These are phyloP conservation scores for Trifolium dubium DNA, from an alignment of 306 rosid genomes.

Conservation along the genomic window DNA sequence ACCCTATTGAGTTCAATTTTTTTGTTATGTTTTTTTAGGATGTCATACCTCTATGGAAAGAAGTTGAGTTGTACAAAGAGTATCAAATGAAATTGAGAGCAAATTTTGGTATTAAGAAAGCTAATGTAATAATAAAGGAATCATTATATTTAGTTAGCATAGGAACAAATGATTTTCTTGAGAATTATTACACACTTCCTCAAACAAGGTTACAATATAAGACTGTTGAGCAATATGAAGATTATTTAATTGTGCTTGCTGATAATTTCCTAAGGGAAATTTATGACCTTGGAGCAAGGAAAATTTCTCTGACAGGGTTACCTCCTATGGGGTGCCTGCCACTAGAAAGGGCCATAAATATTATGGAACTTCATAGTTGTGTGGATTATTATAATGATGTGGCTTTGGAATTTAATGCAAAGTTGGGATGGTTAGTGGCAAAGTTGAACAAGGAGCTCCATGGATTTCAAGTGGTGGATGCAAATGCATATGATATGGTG, in stretches of 20 bases:
- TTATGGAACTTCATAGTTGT: conserved; percentile 53
- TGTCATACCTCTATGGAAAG: conserved; percentile 77
- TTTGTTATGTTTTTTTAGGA: conserved; percentile 17
- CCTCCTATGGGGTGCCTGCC: conserved; percentile 80
- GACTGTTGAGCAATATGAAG: conserved; percentile 44
- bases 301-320: conserved; percentile 59
- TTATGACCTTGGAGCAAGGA: conserved; percentile 61
- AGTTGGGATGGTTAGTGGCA: conserved; percentile 49
- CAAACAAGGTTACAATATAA: conserved; percentile 47
- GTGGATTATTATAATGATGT: conserved; percentile 50
- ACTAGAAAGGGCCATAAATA: conserved; percentile 54
- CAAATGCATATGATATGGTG: conserved; percentile 41
- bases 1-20: not conserved
- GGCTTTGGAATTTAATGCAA: conserved; percentile 60
- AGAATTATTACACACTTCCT: conserved; percentile 55
- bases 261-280: conserved; percentile 49
- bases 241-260: conserved; percentile 59
- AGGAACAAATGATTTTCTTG: conserved; percentile 72
- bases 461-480: conserved; percentile 50
- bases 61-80: conserved; percentile 64
- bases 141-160: conserved; percentile 63
- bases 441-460: conserved; percentile 52
- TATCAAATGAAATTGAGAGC: conserved; percentile 53
- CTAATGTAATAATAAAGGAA: conserved; percentile 48
- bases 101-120: conserved; percentile 48